Evolutionary conservation across 768 basidiomycete species (phyloP), one percentile per base, ranked within the genome.

Genomic region (Ramaria rubella): DNA sequence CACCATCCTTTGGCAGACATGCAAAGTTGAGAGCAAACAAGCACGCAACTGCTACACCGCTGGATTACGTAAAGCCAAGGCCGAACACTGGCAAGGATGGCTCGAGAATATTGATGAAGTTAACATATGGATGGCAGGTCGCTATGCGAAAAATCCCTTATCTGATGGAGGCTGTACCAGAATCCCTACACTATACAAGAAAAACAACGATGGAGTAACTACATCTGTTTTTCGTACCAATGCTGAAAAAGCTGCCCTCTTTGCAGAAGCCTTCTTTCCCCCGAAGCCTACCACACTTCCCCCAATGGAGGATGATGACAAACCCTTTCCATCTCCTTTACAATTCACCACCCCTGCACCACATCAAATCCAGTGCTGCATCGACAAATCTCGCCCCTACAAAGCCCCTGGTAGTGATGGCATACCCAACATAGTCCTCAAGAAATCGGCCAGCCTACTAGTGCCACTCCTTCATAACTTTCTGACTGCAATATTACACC

Each of bases 311-410:
- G 5, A 5, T 2, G 27, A 65, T 33, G 54, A 50, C 9, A 38
- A 58, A 1, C 74, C 73, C 59, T 72, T 69, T 4, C 46, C 34
- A 2, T 68, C 69, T 8, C 57, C 58, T 0, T 67, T 60, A n/a
- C 2, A 59, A 1, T 66, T 62, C 26, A 15, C 43, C 43, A 9
- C 19, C 9, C 23, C 23, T 7, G n/a, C 43, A 19, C 15, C 43
- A 8, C 23, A 24, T 17, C 43, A 45, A 45, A 9, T 45, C 43
- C 43, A 45, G 9, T 21, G 43, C 23, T 19, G 23, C 15, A 24
- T 45, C 15, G 19, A n/a, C n/a, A 8, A 19, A 9, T 9, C 23
- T 9, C 8, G 19, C 8, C 43, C 43, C 19, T 24, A 9, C 43
- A 45, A 45, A 19, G 15, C 9, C 15, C 43, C 43, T 7, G 43